These are phyloP conservation scores for Yamadazyma tumulicola DNA, from an alignment of 805 yeast genomes.

Conservation along the genomic window DNA sequence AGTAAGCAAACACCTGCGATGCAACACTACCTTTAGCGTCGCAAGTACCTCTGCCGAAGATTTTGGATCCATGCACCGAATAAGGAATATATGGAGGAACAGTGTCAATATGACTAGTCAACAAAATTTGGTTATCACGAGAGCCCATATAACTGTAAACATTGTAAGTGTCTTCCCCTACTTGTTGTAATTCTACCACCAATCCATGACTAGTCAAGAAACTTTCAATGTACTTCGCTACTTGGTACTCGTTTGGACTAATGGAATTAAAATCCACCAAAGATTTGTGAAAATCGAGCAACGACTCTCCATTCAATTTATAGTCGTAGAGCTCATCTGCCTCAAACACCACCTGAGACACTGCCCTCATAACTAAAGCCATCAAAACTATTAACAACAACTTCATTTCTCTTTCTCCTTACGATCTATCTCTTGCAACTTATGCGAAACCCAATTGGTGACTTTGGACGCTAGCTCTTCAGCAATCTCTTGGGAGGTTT, in stretches of 20 bases:
- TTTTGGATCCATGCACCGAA: conserved; percentile 41
- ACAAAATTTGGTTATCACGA: conserved; percentile 45
- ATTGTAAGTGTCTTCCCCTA: conserved; percentile 39
- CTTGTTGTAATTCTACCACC: conserved; percentile 46
- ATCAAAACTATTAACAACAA: too few relatives aligned
- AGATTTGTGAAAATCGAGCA: conserved; percentile 23
- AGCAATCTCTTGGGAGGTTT: conserved; percentile 32
- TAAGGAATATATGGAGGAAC: conserved; percentile 67
- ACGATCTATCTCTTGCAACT: too few relatives aligned
- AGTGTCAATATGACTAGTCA: conserved; percentile 69
- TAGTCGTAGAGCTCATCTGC: too few relatives aligned
- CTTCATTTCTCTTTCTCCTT: too few relatives aligned
- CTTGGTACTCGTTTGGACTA: conserved; percentile 25
- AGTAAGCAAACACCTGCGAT: conserved; percentile 52
- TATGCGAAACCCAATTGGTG: conserved; percentile 32
- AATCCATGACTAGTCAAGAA: conserved; percentile 44
- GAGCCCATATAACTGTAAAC: conserved; percentile 55
- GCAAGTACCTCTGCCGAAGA: conserved; percentile 64
- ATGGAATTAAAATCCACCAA: conserved; percentile 25
- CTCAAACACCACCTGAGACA: too few relatives aligned
- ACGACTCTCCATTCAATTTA: conserved; percentile 8
- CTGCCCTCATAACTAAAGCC: too few relatives aligned
- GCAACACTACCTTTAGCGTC: conserved; percentile 76
- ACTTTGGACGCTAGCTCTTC: conserved; percentile 27
- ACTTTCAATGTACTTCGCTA: conserved; percentile 33